phyloP scores from a whole-genome alignment of 2,329 filamentous ascomycete genomes.

The Cercospora citrullina region DNA sequence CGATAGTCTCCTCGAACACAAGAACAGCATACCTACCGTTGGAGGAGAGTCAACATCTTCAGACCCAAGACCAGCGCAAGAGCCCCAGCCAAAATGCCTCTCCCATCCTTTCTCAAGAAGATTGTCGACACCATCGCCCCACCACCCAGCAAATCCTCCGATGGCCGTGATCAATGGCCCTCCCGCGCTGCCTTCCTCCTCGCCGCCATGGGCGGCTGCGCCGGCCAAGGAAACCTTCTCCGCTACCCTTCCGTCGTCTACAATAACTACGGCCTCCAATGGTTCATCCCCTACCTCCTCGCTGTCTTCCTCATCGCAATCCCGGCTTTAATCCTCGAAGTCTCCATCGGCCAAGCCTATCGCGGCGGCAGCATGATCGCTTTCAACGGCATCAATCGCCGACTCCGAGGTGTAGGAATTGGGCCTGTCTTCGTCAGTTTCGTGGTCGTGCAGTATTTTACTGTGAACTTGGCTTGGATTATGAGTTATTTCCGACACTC shows the following conservation, averaged over 20 bases:
- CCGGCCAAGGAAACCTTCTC: slow-evolving; percentile 59
- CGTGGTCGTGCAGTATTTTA: slow-evolving; percentile 59
- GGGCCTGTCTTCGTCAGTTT: slow-evolving; percentile 56
- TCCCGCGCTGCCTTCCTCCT: slow-evolving; percentile 58
- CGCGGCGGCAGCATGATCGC: slow-evolving; percentile 34
- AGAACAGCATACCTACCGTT: neutral
- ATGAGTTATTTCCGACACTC: slow-evolving; percentile 60
- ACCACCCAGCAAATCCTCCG: slow-evolving; percentile 34
- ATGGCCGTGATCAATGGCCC: slow-evolving; percentile 57
- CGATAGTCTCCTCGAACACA: neutral
- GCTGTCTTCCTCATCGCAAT: slow-evolving; percentile 59
- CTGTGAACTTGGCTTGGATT: slow-evolving; percentile 59
- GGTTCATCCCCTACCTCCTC: slow-evolving; percentile 62
- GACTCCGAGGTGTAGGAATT: slow-evolving; percentile 57
- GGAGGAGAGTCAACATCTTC: too few relatives aligned
- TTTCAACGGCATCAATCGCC: slow-evolving; percentile 51
- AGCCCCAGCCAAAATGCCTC: neutral
- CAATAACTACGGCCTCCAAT: slow-evolving; percentile 62
- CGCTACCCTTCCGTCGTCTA: slow-evolving; percentile 60
- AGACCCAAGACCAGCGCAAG: neutral
- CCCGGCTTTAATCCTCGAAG: slow-evolving; percentile 58
- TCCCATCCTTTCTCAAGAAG: slow-evolving; percentile 12
- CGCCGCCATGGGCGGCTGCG: slow-evolving; percentile 60
- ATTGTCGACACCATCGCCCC: slow-evolving; percentile 17
- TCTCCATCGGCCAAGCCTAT: slow-evolving; percentile 56